phyloP scores from a whole-genome alignment of 345 rosid genomes.

The Noccaea bulbosa region DNA sequence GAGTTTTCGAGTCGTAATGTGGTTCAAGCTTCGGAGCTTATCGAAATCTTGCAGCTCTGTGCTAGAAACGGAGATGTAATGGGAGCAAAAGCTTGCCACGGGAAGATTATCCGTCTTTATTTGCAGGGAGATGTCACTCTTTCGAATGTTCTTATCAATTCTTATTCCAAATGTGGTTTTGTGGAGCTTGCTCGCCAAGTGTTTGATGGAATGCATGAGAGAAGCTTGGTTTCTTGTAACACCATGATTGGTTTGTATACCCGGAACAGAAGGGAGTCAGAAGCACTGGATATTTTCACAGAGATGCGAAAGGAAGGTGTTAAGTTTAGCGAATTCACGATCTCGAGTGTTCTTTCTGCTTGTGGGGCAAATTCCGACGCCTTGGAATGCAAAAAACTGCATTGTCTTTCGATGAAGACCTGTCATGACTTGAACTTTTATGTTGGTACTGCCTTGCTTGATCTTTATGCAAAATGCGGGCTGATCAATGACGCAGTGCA shows the following conservation, averaged over 20 bases:
- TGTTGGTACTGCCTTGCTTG: constrained; percentile 79
- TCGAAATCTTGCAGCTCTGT: constrained; percentile 50
- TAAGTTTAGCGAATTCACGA: constrained; percentile 60
- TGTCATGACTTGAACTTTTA: constrained; percentile 55
- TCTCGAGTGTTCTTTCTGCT: constrained; percentile 73
- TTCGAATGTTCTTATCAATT: constrained; percentile 58
- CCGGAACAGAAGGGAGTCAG: constrained; percentile 46
- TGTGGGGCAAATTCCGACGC: constrained; percentile 52
- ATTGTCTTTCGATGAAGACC: constrained; percentile 63
- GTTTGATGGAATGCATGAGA: constrained; percentile 70
- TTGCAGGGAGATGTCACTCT: constrained; percentile 48
- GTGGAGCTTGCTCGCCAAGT: constrained; percentile 53
- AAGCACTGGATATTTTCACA: constrained; percentile 55
- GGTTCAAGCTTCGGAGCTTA: constrained; percentile 42
- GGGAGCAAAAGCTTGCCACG: constrained; percentile 60
- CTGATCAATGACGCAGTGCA: constrained; percentile 51
- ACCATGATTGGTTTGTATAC: constrained; percentile 59
- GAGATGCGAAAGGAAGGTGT: constrained; percentile 56
- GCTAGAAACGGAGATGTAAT: constrained; percentile 47
- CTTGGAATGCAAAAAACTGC: constrained; percentile 63
- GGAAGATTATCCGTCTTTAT: constrained; percentile 48
- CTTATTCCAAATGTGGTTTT: constrained; percentile 60
- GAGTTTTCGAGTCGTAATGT: constrained; percentile 3
- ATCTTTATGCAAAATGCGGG: constrained; percentile 75
- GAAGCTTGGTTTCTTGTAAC: constrained; percentile 83